Evolutionary conservation across 2,329 filamentous ascomycete genomes (phyloP).

Genomic region (Epichloe sibirici): DNA sequence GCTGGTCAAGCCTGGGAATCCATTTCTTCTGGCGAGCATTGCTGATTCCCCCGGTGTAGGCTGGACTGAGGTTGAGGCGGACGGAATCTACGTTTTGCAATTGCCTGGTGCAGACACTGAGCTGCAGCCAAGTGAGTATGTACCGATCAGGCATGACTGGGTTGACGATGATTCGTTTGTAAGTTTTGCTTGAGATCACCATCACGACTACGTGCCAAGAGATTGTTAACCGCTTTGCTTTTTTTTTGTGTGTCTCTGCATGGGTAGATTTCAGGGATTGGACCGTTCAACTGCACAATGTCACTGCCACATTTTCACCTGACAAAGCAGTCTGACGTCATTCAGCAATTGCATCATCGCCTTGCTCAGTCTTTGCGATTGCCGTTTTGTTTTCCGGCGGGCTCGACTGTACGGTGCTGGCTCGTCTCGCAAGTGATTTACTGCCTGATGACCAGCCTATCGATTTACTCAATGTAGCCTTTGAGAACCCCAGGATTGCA

Average conservation of each 20-base stretch:
- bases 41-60: conserved; percentile 36
- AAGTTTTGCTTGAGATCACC: conserved; percentile 19
- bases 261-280: conserved; percentile 40
- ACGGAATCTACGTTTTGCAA: conserved; percentile 64
- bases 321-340: conserved; percentile 29
- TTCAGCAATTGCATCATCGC: conserved; percentile 39
- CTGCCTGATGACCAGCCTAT: conserved; percentile 57
- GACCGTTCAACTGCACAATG: conserved; percentile 36
- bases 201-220: not conserved
- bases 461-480: conserved; percentile 90
- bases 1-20: conserved; percentile 39
- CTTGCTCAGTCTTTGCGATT: conserved; percentile 50
- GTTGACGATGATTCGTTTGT: conserved; percentile 29
- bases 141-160: conserved; percentile 19
- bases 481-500: conserved; percentile 76
- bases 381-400: conserved; percentile 85
- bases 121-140: conserved; percentile 2
- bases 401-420: conserved; percentile 81
- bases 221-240: conserved; percentile 23
- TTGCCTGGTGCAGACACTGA: conserved; percentile 22
- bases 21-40: conserved; percentile 59
- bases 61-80: conserved; percentile 75
- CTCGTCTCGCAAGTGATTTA: conserved; percentile 66
- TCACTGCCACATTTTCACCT: conserved; percentile 20
- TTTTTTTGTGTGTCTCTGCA: conserved; percentile 4